Evolutionary conservation across 129 eudicot species (phyloP), one percentile per base, ranked within the genome.

Genomic region (Arctium lappa): DNA sequence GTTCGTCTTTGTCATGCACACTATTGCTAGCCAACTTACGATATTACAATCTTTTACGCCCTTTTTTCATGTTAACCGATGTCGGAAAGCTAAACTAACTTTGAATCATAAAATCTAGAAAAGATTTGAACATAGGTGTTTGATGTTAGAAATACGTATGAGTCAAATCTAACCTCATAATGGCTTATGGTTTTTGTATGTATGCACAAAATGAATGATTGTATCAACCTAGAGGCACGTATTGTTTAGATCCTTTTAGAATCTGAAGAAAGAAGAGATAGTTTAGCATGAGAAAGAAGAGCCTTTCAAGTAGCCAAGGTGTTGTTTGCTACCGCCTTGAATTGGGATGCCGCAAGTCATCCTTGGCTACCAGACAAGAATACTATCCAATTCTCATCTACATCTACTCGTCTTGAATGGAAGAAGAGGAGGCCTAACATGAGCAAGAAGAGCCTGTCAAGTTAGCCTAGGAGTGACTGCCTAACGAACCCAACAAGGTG

Each of bases 381-480:
- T n/a, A n/a, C n/a, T n/a, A n/a, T 44, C 50, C 12, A 44, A 44
- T 44, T 8, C 12, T 44, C 12, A 44, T 44, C 50, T 44, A 44
- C 12, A 22, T 46, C 29, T 60, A 60, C 66, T 16, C 9, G n/a
- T 78, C 72, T 6, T 29, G 29, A 66, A 79, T 5, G n/a, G 34
- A 16, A 70, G 69, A 79, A 69, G 76, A 79, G 66, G 33, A 16
- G 83, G 75, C 13, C 83, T 79, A 69, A 44, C 83, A 79, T 79
- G 83, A 79, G 66, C 66, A 79, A 79, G 74, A 79, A 79, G 82
- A 79, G 75, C 9, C 75, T 79, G 74, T 79, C 75, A 79, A 79
- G 40, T 15, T 65, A 79, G 75, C 82, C 82, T 29, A 13, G 32
- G 82, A 79, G 42, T 6, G 65, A 69, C 82, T 78, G 82, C 75